Percentiles rank a stretch among this genome's conserved stretches.
phyloP scores from a whole-genome alignment of 768 basidiomycete species.

The Mycena haematopus region DNA sequence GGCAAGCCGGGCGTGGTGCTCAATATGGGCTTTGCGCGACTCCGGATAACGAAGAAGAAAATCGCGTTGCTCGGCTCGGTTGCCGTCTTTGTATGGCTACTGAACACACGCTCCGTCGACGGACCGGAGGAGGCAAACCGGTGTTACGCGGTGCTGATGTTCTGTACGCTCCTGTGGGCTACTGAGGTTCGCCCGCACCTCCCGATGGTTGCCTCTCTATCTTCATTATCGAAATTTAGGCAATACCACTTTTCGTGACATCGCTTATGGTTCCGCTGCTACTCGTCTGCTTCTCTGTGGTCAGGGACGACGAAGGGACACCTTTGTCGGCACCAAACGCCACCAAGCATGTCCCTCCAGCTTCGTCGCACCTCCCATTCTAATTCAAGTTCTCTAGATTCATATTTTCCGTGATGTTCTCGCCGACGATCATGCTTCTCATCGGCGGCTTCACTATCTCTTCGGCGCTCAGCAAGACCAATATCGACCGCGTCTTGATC shows the following conservation, averaged over 20 bases:
- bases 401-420: conserved; percentile 95
- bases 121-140: conserved; percentile 81
- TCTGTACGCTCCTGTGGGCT: conserved; percentile 95
- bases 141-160: conserved; percentile 87
- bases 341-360: conserved; percentile 66
- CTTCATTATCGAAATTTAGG: conserved; percentile 50
- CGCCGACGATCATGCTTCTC: conserved; percentile 97
- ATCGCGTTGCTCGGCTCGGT: conserved; percentile 65
- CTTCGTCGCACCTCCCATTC: conserved; percentile 16
- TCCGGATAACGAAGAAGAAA: conserved; percentile 70
- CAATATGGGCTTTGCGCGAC: conserved; percentile 66
- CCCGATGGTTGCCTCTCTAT: neutral
- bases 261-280: conserved; percentile 89
- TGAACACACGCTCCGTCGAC: conserved; percentile 67
- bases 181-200: conserved; percentile 71
- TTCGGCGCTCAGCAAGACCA: conserved; percentile 93
- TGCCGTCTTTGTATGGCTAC: conserved; percentile 60
- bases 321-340: conserved; percentile 69
- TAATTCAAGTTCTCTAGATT: conserved; percentile 53
- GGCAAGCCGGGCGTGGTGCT: conserved; percentile 51
- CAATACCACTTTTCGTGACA: conserved; percentile 97
- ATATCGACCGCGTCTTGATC: conserved; percentile 90
- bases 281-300: conserved; percentile 82
- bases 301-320: conserved; percentile 64
- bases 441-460: conserved; percentile 98